Conservation (phyloP, 345 rosid genomes). For the Hevea brasiliensis region DNA sequence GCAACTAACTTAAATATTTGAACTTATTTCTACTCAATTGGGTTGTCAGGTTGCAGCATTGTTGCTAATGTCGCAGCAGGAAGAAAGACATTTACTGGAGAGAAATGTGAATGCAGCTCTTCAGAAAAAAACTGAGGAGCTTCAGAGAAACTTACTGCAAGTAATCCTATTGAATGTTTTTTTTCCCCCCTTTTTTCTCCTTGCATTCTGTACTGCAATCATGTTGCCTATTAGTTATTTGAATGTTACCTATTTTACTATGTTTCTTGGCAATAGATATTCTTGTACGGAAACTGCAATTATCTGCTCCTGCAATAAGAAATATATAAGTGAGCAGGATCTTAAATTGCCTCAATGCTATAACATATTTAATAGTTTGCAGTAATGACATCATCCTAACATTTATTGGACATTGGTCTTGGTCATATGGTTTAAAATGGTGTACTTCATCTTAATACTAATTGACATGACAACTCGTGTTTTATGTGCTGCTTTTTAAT, state of each 20-base stretch:
- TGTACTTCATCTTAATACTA: neutral
- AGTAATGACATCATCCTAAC: neutral
- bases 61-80: constrained; percentile 89
- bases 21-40: constrained; percentile 9
- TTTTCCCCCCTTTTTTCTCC: no score
- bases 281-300: neutral
- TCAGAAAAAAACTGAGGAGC: constrained; percentile 81
- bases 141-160: constrained; percentile 84
- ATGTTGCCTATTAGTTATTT: neutral
- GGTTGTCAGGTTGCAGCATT: constrained; percentile 68
- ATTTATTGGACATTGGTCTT: neutral
- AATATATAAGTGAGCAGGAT: neutral
- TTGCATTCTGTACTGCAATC: no score
- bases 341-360: neutral
- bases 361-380: neutral
- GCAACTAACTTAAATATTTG: constrained; percentile 7
- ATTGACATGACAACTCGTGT: neutral
- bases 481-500: neutral
- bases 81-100: constrained; percentile 90
- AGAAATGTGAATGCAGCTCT: constrained; percentile 82
- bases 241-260: neutral
- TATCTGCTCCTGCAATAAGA: neutral
- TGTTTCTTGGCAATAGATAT: neutral
- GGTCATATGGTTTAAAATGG: neutral
- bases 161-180: constrained; percentile 37